Base-by-base conservation (phyloP, 441 rosid species). In the Corymbia calophylla region DNA sequence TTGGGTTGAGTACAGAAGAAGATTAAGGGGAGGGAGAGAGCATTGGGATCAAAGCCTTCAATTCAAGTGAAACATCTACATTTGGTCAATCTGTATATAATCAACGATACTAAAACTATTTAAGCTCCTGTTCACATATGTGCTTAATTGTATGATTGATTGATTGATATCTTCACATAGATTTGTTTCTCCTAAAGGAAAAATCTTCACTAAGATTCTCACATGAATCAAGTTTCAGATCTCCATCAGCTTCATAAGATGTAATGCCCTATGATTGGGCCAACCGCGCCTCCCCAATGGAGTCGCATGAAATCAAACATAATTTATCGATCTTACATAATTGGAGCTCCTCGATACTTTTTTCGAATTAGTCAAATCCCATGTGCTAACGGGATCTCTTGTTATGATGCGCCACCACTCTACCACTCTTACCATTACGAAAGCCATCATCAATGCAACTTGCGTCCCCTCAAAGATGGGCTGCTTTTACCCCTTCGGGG, bases 121-220 rank as follows among this genome's bases (percentile, higher is more conserved):
- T 70, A 15, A 4, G 10, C 27, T 39, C 16, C 19, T 11, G 84
- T 12, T 39, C 12, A 4, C 0, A 0, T 1, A 0, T 0, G 0
- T 11, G 7, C 7, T 21, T 29, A 6, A 6, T 73, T 39, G 5
- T 21, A 2, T 73, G n/a, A 23, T 39, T 21, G 84, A n/a, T n/a
- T n/a, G n/a, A 23, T 1, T 1, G 1, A 77, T 11, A 21, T 12
- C 6, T 12, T 23, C 51, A 77, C 17, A 73, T 6, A 2, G 16
- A 73, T 39, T 25, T 3, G 6, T 17, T 39, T 73, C 13, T 10
- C 16, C 21, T 6, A 11, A 73, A 73, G 16, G 7, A 35, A 73
- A 39, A 39, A 21, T 3, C 17, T 10, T 23, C 29, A 39, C 9
- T 6, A 2, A 6, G 1, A 4, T 39, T 7, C 0, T 73, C 44